Base-by-base conservation (phyloP, 805 yeast genomes). In the Metschnikowia drakensbergensis region DNA sequence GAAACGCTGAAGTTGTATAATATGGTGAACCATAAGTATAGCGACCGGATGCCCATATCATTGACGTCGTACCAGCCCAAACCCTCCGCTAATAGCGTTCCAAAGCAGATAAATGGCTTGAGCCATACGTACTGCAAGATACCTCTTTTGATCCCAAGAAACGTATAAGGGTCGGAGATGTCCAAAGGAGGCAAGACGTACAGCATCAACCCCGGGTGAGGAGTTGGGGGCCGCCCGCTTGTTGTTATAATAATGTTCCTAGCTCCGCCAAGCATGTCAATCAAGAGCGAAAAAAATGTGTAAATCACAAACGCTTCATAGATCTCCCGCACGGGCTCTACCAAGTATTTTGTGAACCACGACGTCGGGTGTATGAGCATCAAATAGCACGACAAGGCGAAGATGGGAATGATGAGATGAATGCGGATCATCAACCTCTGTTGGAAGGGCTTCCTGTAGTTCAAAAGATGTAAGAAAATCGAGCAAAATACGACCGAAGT, bases 231-330 rank as follows among this genome's bases (percentile, higher is more conserved):
- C 38, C 92, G 73, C 3, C 94, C 89, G 42, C 86, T 77, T 23
- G 87, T 74, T 51, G 75, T 69, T 43, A 87, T 80, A 30, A 94
- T 84, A 26, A 94, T 89, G 50, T 81, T 81, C 43, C 96, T 75
- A 62, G 95, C 99, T 13, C 99, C 99, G 0, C 97, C 98, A 7
- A 94, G 74, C 71, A 89, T 79, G 53, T 83, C 80, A 0, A 95
- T 89, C 47, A 94, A 71, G 28, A 90, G 73, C 30, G 92, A 79
- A 71, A 88, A 92, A 64, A 94, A 94, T 1, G 97, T 89, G 66
- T 94, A 94, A 31, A 94, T 87, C 31, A 91, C 97, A 67, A 94
- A 88, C 0, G 98, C 97, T 66, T 94, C 99, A 66, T 94, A 94
- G 1, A 92, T 80, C 63, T 94, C 99, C 39, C 94, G 74, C 0